Evolutionary conservation across 495 filamentous ascomycete genomes (phyloP), one percentile per base, ranked within the genome.

Genomic region (Lophiostoma macrostomum): DNA sequence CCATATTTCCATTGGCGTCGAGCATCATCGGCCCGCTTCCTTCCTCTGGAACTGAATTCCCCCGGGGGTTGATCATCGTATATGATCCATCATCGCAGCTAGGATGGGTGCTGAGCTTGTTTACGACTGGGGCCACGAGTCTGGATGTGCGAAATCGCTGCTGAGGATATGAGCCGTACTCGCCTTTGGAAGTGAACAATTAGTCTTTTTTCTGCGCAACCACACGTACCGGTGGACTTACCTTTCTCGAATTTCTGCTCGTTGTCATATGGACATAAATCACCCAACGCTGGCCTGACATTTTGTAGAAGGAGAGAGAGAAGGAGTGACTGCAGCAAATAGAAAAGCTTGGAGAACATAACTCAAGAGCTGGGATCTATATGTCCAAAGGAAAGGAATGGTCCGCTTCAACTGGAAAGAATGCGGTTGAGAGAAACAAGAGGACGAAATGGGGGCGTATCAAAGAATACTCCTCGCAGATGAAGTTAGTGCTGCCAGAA

Each of bases 31-130:
- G 48, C 61, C 61, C 53, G 71, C 60, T 4, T 68, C 72, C 35
- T 67, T 71, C 32, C 2, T 68, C 63, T 14, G 29, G 60, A 0
- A 73, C 71, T 14, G 65, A 59, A n/a, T 44, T 49, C 0, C 75
- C 75, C 24, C 73, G 66, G 10, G 72, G 73, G n/a, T 70, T 64
- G 19, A 77, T 63, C 5, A 78, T 56, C 12, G 71, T 72, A 53
- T 71, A 74, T 23, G 61, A 49, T 10, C 63, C 67, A 53, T 73
- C 69, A 10, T 70, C 46, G 46, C 70, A 75, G 13, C 61, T 53
- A 6, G 41, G 31, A 46, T 65, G 64, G 27, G 58, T 59, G 12
- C 61, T 53, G 25, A 71, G 62, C 6, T 70, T 66, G 46, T 75
- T 72, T 20, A 75, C 44, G 14, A 67, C 53, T 11, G 73, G 72